Evolutionary conservation across 2,329 filamentous ascomycete species (phyloP), one percentile per base, ranked within the genome.

Genomic region (Akanthomyces muscarius): DNA sequence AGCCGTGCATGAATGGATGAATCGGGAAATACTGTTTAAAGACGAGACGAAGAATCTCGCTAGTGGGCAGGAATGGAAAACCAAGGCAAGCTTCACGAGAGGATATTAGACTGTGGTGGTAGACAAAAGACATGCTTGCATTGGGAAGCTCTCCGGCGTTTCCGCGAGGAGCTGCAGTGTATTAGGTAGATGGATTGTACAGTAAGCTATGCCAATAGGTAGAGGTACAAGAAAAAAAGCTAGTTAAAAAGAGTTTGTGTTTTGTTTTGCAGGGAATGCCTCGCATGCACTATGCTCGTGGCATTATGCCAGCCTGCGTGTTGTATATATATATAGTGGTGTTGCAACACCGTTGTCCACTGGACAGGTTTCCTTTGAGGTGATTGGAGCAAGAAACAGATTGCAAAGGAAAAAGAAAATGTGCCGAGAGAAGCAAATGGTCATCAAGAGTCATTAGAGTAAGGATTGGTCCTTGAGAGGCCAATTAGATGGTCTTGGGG

Each of bases 221-320:
- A 54, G 41, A 45, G 51, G 44, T 62, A 55, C 50, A 62, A 61
- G 21, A 21, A 47, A 52, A 59, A 61, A 42, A 52, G 57, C 18
- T 28, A 42, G n/a, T 45, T 45, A 45, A 16, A 38, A 33, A n/a
- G 16, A 28, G 48, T 11, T 36, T 4, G 33, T 36, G 21, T 51
- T 47, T 50, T 60, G 14, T 23, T 18, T 28, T 41, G 59, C 59
- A 61, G 59, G 59, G 21, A 54, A 54, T 61, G 59, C 59, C 59
- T 54, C 50, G 51, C 59, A 61, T 61, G 59, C 59, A 41, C 59
- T 61, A 61, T 61, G 59, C 50, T 54, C 28, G 7, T 30, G 59
- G 59, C 59, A 61, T 42, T 38, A 38, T 38, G 50, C 51, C 48
- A 61, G 41, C 59, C 50, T 48, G 59, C 50, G 28, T 44, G 28